Conservation (phyloP, 371 early-diverging fungal genomes). For the Funneliformis caledonium region DNA sequence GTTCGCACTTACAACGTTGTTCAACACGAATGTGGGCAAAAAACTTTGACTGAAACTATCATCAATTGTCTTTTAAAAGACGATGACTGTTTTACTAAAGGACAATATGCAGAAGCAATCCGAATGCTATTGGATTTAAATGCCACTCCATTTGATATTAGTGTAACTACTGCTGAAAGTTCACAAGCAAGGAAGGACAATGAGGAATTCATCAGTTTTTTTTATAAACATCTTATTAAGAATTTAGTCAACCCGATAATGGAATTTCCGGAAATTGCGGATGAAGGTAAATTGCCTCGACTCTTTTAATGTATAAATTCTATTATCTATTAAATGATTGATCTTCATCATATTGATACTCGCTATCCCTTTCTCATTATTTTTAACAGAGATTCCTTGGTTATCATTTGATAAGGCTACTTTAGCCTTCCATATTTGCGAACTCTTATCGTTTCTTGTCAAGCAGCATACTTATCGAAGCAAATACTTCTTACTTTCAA, state of each 20-base stretch:
- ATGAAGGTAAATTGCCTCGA: not conserved
- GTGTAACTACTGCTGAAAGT: slow-evolving; percentile 43
- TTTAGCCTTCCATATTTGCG: slow-evolving; percentile 6
- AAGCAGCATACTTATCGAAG: slow-evolving; percentile 74
- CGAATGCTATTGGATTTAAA: slow-evolving; percentile 74
- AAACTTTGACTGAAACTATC: slow-evolving; percentile 64
- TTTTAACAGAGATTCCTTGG: not conserved
- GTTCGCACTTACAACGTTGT: slow-evolving; percentile 72
- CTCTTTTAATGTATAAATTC: not conserved
- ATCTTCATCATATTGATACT: not conserved
- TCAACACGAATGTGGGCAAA: slow-evolving; percentile 57
- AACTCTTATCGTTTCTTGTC: not conserved
- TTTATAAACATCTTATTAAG: slow-evolving; percentile 68
- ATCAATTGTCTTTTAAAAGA: slow-evolving; percentile 66
- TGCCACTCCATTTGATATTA: slow-evolving; percentile 27
- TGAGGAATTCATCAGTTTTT: slow-evolving; percentile 73
- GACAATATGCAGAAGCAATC: slow-evolving; percentile 76
- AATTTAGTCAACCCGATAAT: slow-evolving; percentile 66
- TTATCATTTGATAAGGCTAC: not conserved
- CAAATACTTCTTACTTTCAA: slow-evolving; percentile 74
- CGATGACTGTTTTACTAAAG: slow-evolving; percentile 64
- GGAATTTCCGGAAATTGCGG: slow-evolving; percentile 47
- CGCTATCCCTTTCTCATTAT: too few species aligned
- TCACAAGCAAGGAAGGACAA: slow-evolving; percentile 52
- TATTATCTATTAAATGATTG: not conserved